Conservation (phyloP, 2,329 filamentous ascomycete species). For the Venturia asperata region DNA sequence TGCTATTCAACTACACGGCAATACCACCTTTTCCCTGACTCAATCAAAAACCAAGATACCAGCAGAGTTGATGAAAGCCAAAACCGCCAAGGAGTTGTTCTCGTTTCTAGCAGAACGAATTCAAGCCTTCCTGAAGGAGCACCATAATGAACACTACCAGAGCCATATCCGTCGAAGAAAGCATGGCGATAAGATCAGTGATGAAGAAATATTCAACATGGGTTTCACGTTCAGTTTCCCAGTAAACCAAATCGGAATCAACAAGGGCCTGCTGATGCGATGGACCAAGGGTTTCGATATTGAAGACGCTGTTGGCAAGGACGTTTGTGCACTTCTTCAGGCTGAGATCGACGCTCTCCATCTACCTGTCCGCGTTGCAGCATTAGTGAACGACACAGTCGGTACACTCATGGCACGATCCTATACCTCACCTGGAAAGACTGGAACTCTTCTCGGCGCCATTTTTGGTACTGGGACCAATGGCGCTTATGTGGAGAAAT, state of each 20-base stretch:
- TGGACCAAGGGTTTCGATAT: conserved; percentile 99
- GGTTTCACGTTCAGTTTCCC: conserved; percentile 99
- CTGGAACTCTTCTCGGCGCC: conserved; percentile 79
- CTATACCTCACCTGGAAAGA: conserved; percentile 85
- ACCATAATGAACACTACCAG: conserved; percentile 83
- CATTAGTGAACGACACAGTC: conserved; percentile 94
- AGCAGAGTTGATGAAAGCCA: conserved; percentile 79
- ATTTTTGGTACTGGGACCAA: conserved; percentile 98
- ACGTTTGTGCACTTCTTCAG: conserved; percentile 87
- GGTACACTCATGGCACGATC: conserved; percentile 96
- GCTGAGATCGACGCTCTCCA: conserved; percentile 77
- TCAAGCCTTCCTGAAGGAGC: conserved; percentile 74
- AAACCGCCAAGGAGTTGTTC: conserved; percentile 81
- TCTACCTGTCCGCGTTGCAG: conserved; percentile 88
- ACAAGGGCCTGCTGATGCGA: conserved; percentile 86
- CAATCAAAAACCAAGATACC: conserved; percentile 91
- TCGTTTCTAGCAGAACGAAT: conserved; percentile 89
- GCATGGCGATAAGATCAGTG: conserved; percentile 43
- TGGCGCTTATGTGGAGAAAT: conserved; percentile 92
- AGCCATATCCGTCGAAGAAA: conserved; percentile 56
- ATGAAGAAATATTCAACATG: conserved; percentile 79
- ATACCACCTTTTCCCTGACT: conserved; percentile 89
- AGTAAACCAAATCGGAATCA: conserved; percentile 87
- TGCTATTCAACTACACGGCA: conserved; percentile 86
- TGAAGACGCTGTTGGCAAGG: conserved; percentile 84